A percentile compares a stretch with the other conserved stretches of the same genome.
phyloP scores from a whole-genome alignment of 164 flowering plant genomes.

The Kingdonia uniflora region DNA sequence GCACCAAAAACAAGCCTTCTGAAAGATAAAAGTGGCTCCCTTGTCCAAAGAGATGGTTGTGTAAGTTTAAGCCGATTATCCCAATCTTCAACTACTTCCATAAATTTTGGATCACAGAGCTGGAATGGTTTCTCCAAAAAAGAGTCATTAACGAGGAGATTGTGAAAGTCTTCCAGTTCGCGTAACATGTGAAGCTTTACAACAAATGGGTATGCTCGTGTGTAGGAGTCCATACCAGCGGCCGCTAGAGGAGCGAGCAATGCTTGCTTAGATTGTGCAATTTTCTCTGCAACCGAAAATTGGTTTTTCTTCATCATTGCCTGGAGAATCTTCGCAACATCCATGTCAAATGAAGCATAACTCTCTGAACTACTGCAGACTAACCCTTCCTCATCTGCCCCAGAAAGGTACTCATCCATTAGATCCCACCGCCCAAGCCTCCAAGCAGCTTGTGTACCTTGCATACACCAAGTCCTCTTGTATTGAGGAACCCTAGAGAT shows the following conservation, averaged over 20 bases:
- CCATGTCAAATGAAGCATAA: slow-evolving; percentile 89
- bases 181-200: slow-evolving; percentile 90
- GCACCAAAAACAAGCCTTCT: slow-evolving; percentile 84
- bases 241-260: slow-evolving; percentile 95
- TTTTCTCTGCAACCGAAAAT: slow-evolving; percentile 70
- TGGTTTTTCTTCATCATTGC: slow-evolving; percentile 91
- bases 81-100: slow-evolving; percentile 57
- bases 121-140: slow-evolving; percentile 71
- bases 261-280: slow-evolving; percentile 88
- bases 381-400: slow-evolving; percentile 79
- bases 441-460: slow-evolving; percentile 99
- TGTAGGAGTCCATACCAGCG: slow-evolving; percentile 98
- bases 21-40: slow-evolving; percentile 91
- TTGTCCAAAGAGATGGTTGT: slow-evolving; percentile 93
- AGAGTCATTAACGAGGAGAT: slow-evolving; percentile 59
- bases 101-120: slow-evolving; percentile 40
- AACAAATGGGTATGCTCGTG: slow-evolving; percentile 82
- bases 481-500: slow-evolving; percentile 76
- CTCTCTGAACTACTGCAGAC: slow-evolving; percentile 77
- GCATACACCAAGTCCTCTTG: slow-evolving; percentile 97
- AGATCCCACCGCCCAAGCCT: slow-evolving; percentile 97
- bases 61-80: slow-evolving; percentile 76
- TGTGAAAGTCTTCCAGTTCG: slow-evolving; percentile 85
- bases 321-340: slow-evolving; percentile 88
- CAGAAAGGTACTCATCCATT: slow-evolving; percentile 85